phyloP scores from a whole-genome alignment of 257 asterid species.

The Nicotiana obtusifolia region DNA sequence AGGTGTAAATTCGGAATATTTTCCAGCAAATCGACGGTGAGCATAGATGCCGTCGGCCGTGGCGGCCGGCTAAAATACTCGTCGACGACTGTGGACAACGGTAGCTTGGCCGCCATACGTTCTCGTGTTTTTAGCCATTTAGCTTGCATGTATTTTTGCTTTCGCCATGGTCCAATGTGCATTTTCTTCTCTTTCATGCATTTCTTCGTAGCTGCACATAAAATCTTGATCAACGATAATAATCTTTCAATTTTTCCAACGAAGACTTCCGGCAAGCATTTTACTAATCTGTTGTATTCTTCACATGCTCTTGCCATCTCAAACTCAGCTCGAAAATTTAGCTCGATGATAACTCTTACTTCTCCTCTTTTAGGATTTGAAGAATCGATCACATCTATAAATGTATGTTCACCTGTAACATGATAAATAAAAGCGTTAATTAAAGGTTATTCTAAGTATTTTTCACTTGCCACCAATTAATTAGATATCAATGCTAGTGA shows the following conservation, averaged over 20 bases:
- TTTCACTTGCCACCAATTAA: too few species aligned
- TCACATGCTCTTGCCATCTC: constrained; percentile 82
- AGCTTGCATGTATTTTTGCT: constrained; percentile 85
- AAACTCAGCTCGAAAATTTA: constrained; percentile 60
- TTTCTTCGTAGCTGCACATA: constrained; percentile 66
- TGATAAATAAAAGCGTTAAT: background rate
- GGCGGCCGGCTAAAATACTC: constrained; percentile 25
- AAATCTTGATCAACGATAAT: constrained; percentile 48
- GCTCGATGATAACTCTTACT: constrained; percentile 61
- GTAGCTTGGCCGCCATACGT: constrained; percentile 26
- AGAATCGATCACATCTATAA: constrained; percentile 63
- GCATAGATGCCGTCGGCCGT: constrained; percentile 63
- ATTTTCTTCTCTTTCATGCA: constrained; percentile 88
- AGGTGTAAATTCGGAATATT: constrained; percentile 37
- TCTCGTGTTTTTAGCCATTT: constrained; percentile 66
- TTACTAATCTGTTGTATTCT: constrained; percentile 56
- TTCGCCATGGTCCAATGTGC: constrained; percentile 96
- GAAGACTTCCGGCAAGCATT: constrained; percentile 52
- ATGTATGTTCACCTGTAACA: constrained; percentile 75
- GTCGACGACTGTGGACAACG: constrained; percentile 23
- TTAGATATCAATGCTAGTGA: too few species aligned
- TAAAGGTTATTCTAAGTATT: background rate
- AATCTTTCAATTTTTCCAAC: constrained; percentile 76
- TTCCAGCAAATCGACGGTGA: constrained; percentile 60
- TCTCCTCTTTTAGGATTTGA: constrained; percentile 55